A percentile compares a stretch with the other conserved stretches of the same genome.
Conservation (phyloP, 2,329 filamentous ascomycete genomes). For the Sporothrix inflata region DNA sequence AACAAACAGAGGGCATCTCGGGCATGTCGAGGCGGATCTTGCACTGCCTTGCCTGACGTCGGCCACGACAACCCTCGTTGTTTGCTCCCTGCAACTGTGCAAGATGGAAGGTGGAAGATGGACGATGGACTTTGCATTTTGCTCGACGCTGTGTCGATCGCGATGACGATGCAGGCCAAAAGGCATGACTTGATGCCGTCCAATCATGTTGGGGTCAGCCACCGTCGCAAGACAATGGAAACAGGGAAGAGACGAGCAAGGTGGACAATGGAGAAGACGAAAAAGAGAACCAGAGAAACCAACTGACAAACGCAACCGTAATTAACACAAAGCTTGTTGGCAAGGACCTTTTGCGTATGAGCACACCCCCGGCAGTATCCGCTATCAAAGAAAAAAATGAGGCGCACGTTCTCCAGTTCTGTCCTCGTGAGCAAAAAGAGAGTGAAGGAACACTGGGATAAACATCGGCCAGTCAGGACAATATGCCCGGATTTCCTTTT, state of each 20-base stretch:
- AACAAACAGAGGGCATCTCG: too few relatives aligned
- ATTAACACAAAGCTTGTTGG: background rate
- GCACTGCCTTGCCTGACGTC: background rate
- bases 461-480: background rate
- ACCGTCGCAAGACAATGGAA: background rate
- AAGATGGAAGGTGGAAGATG: background rate
- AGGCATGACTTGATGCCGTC: background rate
- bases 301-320: background rate
- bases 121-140: background rate
- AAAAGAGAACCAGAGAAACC: background rate
- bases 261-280: background rate
- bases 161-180: background rate
- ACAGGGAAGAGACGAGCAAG: background rate
- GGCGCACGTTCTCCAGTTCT: background rate
- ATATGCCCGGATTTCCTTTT: background rate
- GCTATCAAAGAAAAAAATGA: background rate
- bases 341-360: background rate
- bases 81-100: background rate
- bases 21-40: background rate
- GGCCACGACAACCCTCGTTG: background rate
- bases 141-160: background rate
- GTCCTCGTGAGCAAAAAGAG: conserved; percentile 8
- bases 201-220: background rate
- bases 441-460: background rate
- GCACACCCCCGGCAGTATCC: background rate